phyloP scores from a whole-genome alignment of 768 basidiomycete species.

The Mycena kentingensis region DNA sequence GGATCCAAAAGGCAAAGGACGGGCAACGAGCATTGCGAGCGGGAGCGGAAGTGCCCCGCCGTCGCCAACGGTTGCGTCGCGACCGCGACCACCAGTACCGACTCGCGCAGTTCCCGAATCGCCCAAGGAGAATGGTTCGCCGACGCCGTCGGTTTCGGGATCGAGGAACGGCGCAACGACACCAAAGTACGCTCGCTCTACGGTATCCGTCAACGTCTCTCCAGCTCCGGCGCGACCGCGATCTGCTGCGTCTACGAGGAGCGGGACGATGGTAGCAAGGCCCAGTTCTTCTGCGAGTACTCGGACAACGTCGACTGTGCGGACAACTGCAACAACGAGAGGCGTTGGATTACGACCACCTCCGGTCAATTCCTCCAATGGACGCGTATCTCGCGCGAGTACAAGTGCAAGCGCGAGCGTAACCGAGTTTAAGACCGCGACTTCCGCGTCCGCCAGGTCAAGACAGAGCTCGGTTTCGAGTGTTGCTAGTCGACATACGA shows the following conservation, averaged over 20 bases:
- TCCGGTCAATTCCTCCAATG: background rate
- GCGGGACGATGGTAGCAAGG: conserved; percentile 4
- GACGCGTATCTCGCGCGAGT: conserved; percentile 16
- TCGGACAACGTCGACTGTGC: conserved; percentile 22
- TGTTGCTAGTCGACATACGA: conserved; percentile 32
- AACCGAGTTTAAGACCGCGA: conserved; percentile 28
- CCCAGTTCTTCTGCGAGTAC: conserved; percentile 14
- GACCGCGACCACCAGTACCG: conserved; percentile 31
- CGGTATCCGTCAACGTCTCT: conserved; percentile 13
- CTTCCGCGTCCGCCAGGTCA: conserved; percentile 31
- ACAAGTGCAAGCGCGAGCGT: conserved; percentile 13
- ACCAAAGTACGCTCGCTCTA: conserved; percentile 13
- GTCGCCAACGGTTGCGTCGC: conserved; percentile 25
- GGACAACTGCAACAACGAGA: conserved; percentile 12
- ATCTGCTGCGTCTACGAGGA: conserved; percentile 11
- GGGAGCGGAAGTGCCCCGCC: conserved; percentile 10
- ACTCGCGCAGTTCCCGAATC: conserved; percentile 26
- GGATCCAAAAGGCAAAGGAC: conserved; percentile 19
- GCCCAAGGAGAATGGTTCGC: conserved; percentile 30
- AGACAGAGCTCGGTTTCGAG: conserved; percentile 36
- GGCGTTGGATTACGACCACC: conserved; percentile 10
- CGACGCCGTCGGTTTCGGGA: conserved; percentile 34
- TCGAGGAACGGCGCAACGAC: conserved; percentile 31
- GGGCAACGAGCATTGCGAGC: conserved; percentile 21
- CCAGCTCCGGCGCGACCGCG: conserved; percentile 15